Evolutionary conservation across 2,329 filamentous ascomycete genomes (phyloP), one percentile per base, ranked within the genome.

Genomic region (Hypoxylon sp.): DNA sequence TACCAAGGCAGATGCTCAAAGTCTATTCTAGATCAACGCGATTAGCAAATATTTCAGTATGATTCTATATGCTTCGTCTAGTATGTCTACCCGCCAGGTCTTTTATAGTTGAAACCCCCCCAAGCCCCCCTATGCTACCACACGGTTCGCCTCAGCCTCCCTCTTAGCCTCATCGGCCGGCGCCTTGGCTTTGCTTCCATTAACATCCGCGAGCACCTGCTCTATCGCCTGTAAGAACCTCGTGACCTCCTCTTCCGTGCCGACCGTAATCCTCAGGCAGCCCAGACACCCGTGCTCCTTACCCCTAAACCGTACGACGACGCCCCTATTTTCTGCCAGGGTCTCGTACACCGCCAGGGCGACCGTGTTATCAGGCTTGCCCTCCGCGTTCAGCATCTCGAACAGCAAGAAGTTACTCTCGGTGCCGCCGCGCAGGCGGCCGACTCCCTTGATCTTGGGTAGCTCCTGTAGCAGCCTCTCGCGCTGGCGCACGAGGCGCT

Each of bases 241-340:
- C 24, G 89, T 89, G 7, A 96, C 92, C 78, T 99, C 95, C 1
- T 87, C 80, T 76, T 96, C 91, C 0, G 94, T 98, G 15, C 95
- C 95, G 11, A 99, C 88, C 0, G 95, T 99, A 69, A 98, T 92
- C 57, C 95, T 87, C 76, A 99, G 79, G 73, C 94, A 97, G 0
- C 94, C 95, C 43, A 89, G 78, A 75, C 95, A 99, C 4, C 94
- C 94, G 68, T 91, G 83, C 81, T 99, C 95, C 80, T 94, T 96
- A 49, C 95, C 95, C 71, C 95, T 85, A 78, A 98, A 99, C 56
- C 95, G 84, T 3, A 98, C 94, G 6, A 99, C 94, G 0, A 99
- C 94, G 0, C 94, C 93, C 75, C 88, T 89, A 41, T 88, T 86
- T 82, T 97, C 93, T 0, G 95, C 95, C 72, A 99, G 83, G 28